These are phyloP conservation scores for Citrus hindsii DNA, from an alignment of 345 rosid genomes.

Conservation along the genomic window DNA sequence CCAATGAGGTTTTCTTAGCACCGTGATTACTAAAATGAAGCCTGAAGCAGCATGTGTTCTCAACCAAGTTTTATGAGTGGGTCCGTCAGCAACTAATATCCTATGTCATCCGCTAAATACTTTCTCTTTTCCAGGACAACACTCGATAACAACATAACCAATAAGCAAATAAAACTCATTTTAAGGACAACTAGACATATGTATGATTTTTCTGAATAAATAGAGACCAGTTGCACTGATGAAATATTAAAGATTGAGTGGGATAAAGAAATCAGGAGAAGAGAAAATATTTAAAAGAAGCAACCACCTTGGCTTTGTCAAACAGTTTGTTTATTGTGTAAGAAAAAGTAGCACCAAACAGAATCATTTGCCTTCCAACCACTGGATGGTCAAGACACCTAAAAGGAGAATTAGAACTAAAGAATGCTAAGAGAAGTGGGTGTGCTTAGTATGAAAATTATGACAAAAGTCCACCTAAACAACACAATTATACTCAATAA, in stretches of 20 bases:
- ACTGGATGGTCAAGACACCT: neutral
- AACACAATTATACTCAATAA: constrained; percentile 24
- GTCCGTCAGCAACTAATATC: neutral
- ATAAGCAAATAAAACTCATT: neutral
- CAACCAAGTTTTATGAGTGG: neutral
- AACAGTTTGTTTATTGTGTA: constrained; percentile 13
- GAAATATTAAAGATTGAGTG: neutral
- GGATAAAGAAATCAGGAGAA: neutral
- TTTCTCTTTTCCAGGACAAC: constrained; percentile 7
- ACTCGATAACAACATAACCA: neutral
- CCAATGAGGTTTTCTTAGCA: neutral
- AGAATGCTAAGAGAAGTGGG: constrained; percentile 1
- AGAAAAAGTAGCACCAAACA: constrained; percentile 14
- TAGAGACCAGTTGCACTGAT: neutral
- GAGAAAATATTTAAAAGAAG: neutral
- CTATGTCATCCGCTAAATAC: neutral
- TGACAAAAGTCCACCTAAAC: constrained; percentile 33
- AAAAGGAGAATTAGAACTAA: constrained; percentile 1
- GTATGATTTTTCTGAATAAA: neutral
- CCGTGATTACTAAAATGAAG: neutral
- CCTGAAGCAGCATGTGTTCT: neutral
- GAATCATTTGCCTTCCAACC: constrained; percentile 15
- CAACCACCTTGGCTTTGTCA: neutral
- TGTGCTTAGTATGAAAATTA: constrained; percentile 22
- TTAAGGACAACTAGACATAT: neutral